Base-by-base conservation (phyloP, 1,139 yeast genomes). In the Hyphopichia khmerensis region DNA sequence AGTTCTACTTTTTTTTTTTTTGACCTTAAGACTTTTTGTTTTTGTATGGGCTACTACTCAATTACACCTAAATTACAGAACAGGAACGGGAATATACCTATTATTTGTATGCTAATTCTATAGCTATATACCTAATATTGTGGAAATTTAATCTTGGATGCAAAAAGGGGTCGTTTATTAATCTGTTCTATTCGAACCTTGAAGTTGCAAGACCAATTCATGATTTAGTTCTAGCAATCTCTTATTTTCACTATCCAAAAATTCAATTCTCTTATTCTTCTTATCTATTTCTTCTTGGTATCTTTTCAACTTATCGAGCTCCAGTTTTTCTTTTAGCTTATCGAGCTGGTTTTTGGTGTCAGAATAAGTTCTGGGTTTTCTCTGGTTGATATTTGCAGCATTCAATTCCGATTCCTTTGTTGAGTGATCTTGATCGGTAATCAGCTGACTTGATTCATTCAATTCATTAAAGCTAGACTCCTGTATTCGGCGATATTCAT, bases 151-250 rank as follows among this genome's bases (percentile, higher is more conserved):
- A n/a, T n/a, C n/a, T n/a, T n/a, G n/a, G n/a, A n/a, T n/a, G n/a
- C n/a, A n/a, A n/a, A n/a, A n/a, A n/a, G n/a, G n/a, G n/a, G n/a
- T n/a, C n/a, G n/a, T n/a, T n/a, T n/a, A n/a, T n/a, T n/a, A n/a
- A n/a, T n/a, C n/a, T n/a, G n/a, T n/a, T n/a, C n/a, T 5, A 29
- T 15, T 6, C 10, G 32, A 18, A 8, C 36, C 50, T 21, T 33
- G 36, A 18, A 33, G 26, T 33, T 33, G 27, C 16, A 33, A 6
- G 18, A 67, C 47, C 37, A 68, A 49, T 24, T 60, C 61, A 41
- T 64, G 71, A 48, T 68, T 68, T 49, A 67, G 55, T 33, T 67
- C 70, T 45, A 67, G 55, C 26, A 68, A 50, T 38, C 60, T 48
- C 45, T 62, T 65, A 46, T 67, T 66, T 44, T 68, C 73, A 3